Base-by-base conservation (phyloP, 2,329 filamentous ascomycete genomes). In the Nothophaeocryptopus gaeumannii region DNA sequence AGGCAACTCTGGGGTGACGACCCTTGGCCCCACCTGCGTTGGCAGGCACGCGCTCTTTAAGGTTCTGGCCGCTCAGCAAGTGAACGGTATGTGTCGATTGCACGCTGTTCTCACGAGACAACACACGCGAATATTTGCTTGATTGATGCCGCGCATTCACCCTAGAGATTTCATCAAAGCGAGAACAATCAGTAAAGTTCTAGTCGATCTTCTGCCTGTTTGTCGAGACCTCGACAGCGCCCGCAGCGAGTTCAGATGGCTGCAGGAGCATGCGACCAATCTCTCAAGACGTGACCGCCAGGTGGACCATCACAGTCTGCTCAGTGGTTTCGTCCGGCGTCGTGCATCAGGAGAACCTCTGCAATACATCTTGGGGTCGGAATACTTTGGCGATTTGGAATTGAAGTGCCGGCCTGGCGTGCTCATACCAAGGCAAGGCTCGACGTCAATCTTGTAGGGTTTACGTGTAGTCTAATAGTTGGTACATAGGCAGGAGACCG, bases 311-410 rank as follows among this genome's bases (percentile, higher is more conserved):
- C 50, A 39, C 51, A 15, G 11, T 15, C 36, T 65, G 3, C 59
- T 79, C 16, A 30, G 14, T 5, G 29, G 29, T 12, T 58, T 59
- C 43, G 59, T 68, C 5, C 35, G n/a, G n/a, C 52, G 65, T 39
- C 72, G 82, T 51, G 71, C 76, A 2, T 67, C 59, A n/a, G 89
- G 89, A 1, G 80, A 84, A 50, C 93, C 93, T 1, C 71, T 99
- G 31, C 93, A 97, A 68, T 97, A 97, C 66, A 78, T 97, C 15
- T 74, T 99, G 1, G 90, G 90, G 3, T 84, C 84, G 5, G 90
- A 96, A 67, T 93, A 86, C 1, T 97, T 99, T 70, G 92, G 91
- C 0, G 73, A 82, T 4, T 71, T 97, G 12, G 86, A 96, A 36
- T 86, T 99, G 39, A 72, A 78, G 47, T 96, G 91, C 64, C 76